Evolutionary conservation across 2,329 filamentous ascomycete genomes (phyloP).

Genomic region (Pseudogymnoascus sp.): DNA sequence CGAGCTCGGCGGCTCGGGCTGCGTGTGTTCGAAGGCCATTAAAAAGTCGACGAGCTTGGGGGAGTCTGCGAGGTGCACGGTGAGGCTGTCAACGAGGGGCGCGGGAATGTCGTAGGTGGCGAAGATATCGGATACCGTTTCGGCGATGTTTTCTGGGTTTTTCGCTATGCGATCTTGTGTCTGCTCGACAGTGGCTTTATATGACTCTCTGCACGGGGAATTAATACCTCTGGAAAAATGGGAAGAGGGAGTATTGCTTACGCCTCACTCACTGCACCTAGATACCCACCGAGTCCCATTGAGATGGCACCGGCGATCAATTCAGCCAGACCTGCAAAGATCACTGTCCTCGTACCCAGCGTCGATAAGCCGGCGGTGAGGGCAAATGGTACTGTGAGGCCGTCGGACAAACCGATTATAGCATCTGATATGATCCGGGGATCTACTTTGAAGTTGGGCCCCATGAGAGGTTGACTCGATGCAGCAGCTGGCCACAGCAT

Average conservation of each 20-base stretch:
- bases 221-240: not conserved
- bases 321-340: conserved; percentile 54
- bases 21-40: conserved; percentile 30
- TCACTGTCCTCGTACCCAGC: conserved; percentile 43
- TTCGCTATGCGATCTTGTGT: conserved; percentile 22
- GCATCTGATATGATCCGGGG: conserved; percentile 40
- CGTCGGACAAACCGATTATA: conserved; percentile 56
- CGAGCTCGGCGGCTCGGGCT: conserved; percentile 24
- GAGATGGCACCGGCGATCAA: conserved; percentile 54
- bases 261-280: conserved; percentile 44
- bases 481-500: not conserved
- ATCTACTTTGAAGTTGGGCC: conserved; percentile 19
- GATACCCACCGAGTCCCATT: conserved; percentile 55
- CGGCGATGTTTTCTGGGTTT: conserved; percentile 22
- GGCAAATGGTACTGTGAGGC: conserved; percentile 56
- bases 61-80: conserved; percentile 27
- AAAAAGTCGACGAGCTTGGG: conserved; percentile 33
- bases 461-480: not conserved
- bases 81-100: conserved; percentile 27
- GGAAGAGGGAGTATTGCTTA: conserved; percentile 17
- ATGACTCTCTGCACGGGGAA: conserved; percentile 23
- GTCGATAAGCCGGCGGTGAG: conserved; percentile 49
- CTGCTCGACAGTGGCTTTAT: conserved; percentile 23
- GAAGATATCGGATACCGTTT: conserved; percentile 30
- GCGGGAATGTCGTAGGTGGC: conserved; percentile 27